A percentile compares a stretch with the other conserved stretches of the same genome.
Evolutionary conservation across 164 flowering plant species (phyloP).

Genomic region (Saururus chinensis): DNA sequence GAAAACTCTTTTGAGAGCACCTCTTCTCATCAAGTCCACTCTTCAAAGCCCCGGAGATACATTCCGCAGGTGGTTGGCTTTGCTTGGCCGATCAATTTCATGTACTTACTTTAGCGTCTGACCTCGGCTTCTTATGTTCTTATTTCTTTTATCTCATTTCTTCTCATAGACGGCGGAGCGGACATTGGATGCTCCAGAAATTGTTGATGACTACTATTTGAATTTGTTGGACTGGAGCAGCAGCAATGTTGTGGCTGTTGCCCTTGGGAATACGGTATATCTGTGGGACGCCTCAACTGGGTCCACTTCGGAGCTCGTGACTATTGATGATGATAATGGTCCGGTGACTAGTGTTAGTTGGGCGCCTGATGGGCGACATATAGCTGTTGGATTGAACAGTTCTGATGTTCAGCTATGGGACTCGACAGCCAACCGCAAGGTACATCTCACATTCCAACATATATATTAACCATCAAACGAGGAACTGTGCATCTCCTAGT

Average conservation of each 20-base stretch:
- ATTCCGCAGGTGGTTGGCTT: slow-evolving; percentile 65
- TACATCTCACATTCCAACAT: background rate
- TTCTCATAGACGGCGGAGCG: slow-evolving; percentile 45
- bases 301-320: slow-evolving; percentile 37
- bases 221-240: slow-evolving; percentile 59
- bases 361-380: slow-evolving; percentile 59
- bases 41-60: slow-evolving; percentile 29
- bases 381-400: slow-evolving; percentile 47
- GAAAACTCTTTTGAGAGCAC: slow-evolving; percentile 9
- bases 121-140: background rate
- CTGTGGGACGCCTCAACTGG: slow-evolving; percentile 49
- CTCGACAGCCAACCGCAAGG: slow-evolving; percentile 28
- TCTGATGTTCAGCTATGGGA: slow-evolving; percentile 60
- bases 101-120: too few species aligned
- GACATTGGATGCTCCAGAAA: slow-evolving; percentile 56
- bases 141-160: background rate
- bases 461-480: background rate
- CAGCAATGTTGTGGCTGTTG: slow-evolving; percentile 47
- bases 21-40: slow-evolving; percentile 13
- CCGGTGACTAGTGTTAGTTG: slow-evolving; percentile 58
- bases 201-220: slow-evolving; percentile 52
- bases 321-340: slow-evolving; percentile 39
- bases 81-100: too few species aligned
- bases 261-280: slow-evolving; percentile 45
- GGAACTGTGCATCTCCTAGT: too few species aligned